Percentiles rank a stretch among this genome's conserved stretches.
Evolutionary conservation across 2,329 filamentous ascomycete species (phyloP).

Genomic region (Rhynchosporium agropyri): DNA sequence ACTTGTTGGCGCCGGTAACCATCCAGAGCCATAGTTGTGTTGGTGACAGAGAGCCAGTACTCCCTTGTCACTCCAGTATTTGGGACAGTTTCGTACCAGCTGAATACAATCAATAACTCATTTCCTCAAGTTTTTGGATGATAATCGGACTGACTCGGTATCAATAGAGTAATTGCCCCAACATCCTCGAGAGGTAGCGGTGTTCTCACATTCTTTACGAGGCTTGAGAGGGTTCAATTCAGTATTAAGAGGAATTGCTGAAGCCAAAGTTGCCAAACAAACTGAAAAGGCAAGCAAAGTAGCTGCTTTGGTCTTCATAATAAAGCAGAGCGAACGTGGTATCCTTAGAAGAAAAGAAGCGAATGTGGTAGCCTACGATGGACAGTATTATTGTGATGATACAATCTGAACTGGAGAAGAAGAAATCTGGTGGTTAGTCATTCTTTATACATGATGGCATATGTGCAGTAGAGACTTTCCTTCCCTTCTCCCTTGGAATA

Average conservation of each 20-base stretch:
- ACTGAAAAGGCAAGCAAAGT: constrained; percentile 30
- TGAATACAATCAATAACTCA: not conserved
- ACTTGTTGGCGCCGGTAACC: constrained; percentile 54
- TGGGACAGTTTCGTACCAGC: constrained; percentile 38
- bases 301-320: constrained; percentile 38
- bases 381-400: constrained; percentile 22
- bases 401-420: constrained; percentile 7
- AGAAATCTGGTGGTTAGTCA: not conserved
- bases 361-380: constrained; percentile 6
- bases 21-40: constrained; percentile 43
- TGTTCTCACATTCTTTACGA: constrained; percentile 36
- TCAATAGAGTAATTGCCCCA: constrained; percentile 42
- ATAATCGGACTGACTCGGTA: constrained; percentile 30
- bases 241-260: constrained; percentile 31
- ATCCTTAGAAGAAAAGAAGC: not conserved
- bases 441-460: constrained; percentile 13
- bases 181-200: constrained; percentile 39
- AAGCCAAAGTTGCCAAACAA: constrained; percentile 32
- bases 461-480: not conserved
- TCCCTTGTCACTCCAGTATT: constrained; percentile 43
- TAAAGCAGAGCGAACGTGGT: constrained; percentile 21
- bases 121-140: not conserved
- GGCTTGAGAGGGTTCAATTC: constrained; percentile 22
- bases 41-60: constrained; percentile 38
- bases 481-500: not conserved